Conservation (phyloP, 2,329 filamentous ascomycete species). For the Byssochlamys sp. region DNA sequence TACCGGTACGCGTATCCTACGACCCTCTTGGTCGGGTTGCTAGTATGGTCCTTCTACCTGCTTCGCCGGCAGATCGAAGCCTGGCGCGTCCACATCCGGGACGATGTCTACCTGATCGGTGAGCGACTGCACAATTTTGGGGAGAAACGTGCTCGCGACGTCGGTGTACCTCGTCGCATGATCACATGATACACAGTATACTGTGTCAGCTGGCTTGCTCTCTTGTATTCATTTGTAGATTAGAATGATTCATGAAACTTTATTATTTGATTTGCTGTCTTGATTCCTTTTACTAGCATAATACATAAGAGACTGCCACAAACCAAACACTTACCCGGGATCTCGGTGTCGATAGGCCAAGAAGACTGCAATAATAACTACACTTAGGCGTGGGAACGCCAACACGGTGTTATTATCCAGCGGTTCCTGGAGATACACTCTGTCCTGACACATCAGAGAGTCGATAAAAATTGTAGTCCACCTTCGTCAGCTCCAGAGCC, state of each 20-base stretch:
- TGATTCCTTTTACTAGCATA: neutral
- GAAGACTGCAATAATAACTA: too few relatives aligned
- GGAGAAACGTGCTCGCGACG: constrained; percentile 39
- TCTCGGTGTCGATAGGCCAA: too few relatives aligned
- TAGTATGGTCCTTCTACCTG: constrained; percentile 33
- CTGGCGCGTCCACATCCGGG: constrained; percentile 74
- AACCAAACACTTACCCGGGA: too few relatives aligned
- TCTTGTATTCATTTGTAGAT: neutral
- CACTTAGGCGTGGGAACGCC: too few relatives aligned
- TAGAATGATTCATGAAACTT: neutral
- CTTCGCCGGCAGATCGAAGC: constrained; percentile 50
- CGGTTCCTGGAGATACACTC: too few relatives aligned
- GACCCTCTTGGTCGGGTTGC: constrained; percentile 45
- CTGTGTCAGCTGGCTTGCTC: neutral
- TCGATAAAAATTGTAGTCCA: too few relatives aligned
- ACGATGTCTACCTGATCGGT: constrained; percentile 93
- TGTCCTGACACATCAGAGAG: too few relatives aligned
- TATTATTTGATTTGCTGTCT: neutral
- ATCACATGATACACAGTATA: constrained; percentile 19
- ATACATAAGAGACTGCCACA: too few relatives aligned
- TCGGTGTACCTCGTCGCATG: constrained; percentile 28
- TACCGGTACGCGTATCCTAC: constrained; percentile 69
- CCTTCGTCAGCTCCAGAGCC: too few relatives aligned
- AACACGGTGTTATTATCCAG: too few relatives aligned
- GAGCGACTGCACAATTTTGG: constrained; percentile 93